These are phyloP conservation scores for Capsicum pubescens DNA, from an alignment of 257 asterid genomes.

Conservation along the genomic window DNA sequence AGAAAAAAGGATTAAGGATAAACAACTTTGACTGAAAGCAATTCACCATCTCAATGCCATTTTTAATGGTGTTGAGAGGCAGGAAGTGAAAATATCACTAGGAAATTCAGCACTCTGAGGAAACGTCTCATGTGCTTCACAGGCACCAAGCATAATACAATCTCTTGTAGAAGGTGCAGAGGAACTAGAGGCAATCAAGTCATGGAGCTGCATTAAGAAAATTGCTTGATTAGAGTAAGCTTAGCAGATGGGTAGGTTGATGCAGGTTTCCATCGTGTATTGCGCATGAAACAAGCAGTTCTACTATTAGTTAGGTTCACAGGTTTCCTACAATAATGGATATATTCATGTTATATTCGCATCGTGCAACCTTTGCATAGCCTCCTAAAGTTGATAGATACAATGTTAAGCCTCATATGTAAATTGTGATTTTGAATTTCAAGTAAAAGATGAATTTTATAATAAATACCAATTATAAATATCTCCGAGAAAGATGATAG, in stretches of 20 bases:
- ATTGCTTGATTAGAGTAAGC: not conserved
- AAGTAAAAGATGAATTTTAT: not conserved
- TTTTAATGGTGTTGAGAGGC: constrained; percentile 96
- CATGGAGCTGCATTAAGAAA: constrained; percentile 68
- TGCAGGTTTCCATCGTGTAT: no score
- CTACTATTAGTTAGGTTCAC: no score
- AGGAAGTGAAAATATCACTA: constrained; percentile 94
- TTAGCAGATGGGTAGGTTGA: constrained; percentile 7
- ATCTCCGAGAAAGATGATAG: constrained; percentile 6
- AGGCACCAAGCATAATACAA: constrained; percentile 93
- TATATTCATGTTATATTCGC: no score
- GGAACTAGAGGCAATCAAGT: constrained; percentile 64
- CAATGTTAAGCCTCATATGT: not conserved
- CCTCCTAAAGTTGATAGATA: constrained; percentile 5
- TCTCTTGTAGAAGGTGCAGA: constrained; percentile 53
- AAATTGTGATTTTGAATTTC: not conserved
- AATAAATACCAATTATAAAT: not conserved
- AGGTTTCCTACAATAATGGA: no score
- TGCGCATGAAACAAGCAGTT: no score
- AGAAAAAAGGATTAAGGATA: constrained; percentile 17
- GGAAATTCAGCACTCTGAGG: constrained; percentile 98
- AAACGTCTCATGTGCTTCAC: constrained; percentile 80
- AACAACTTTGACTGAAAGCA: constrained; percentile 24
- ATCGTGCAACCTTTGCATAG: no score
- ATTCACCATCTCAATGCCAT: constrained; percentile 96